Base-by-base conservation (phyloP, 1,139 yeast species). In the Nakaseomyces bracarensis region DNA sequence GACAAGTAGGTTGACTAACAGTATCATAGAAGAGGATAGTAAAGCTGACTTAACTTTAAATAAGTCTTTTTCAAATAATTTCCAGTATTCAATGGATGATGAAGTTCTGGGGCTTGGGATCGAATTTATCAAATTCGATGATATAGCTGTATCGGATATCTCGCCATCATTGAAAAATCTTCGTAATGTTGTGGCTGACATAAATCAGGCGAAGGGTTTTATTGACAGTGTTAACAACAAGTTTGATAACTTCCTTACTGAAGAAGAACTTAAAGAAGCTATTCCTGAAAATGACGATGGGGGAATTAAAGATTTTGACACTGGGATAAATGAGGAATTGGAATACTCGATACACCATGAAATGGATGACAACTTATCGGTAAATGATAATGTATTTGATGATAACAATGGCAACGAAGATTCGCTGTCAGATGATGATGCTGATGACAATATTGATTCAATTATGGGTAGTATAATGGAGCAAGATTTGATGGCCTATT, bases 401-500 rank as follows among this genome's bases (percentile, higher is more conserved):
- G 54, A 57, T 7, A 55, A 51, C 30, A 49, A 52, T 20, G 54
- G 53, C n/a, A 50, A 50, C 8, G 44, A 45, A 11, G 51, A 45
- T 6, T 15, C 16, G 16, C 22, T 27, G 16, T 39, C 39, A 20
- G 71, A 65, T 25, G 53, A 50, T 35, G 47, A 51, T 14, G 58
- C 54, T 33, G 56, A 49, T 7, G 40, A 42, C 7, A 45, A 46
- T 54, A 42, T 13, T 19, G 35, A 45, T n/a, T 40, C 48, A 14
- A 38, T 46, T 3, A 43, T 51, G 15, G 53, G 56, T 7, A 68
- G 67, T 40, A 68, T 76, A n/a, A 61, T 76, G 49, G 86, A 79
- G 51, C 71, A 72, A 44, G 86, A 81, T 52, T 68, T 85, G 42
- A 78, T 86, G 79, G 79, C 85, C 1, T 83, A 83, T 58, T 84